Conservation (phyloP, 495 filamentous ascomycete genomes). For the Tuber brumale region DNA sequence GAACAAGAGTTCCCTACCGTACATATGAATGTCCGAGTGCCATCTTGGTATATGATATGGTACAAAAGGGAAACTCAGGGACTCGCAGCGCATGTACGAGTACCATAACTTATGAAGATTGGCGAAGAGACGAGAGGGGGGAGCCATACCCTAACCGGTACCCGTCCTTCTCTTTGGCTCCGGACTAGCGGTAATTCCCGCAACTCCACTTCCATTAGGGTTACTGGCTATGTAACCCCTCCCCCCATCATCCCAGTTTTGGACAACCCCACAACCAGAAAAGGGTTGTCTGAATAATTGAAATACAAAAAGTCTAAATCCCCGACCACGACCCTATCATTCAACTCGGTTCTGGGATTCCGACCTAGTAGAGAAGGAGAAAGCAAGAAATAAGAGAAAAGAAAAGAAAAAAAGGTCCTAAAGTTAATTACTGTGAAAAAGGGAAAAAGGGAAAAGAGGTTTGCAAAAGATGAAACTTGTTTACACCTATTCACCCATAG, state of each 20-base stretch:
- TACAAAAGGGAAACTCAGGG: neutral
- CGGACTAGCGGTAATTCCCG: constrained; percentile 1
- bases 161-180: neutral
- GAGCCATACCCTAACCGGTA: neutral
- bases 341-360: neutral
- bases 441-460: neutral
- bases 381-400: neutral
- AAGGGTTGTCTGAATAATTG: neutral
- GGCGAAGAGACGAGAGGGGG: neutral
- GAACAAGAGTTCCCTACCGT: neutral
- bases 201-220: neutral
- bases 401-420: neutral
- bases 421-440: neutral
- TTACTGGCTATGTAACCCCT: neutral
- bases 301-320: neutral
- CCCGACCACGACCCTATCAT: neutral
- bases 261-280: neutral
- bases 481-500: neutral
- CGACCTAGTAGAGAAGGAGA: neutral
- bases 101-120: neutral
- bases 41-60: neutral
- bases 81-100: neutral
- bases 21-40: neutral
- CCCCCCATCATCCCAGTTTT: neutral
- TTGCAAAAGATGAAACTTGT: neutral